These are phyloP conservation scores for Globisporangium acanthophoron DNA, from an alignment of 352 stramenopile species.

Conservation along the genomic window DNA sequence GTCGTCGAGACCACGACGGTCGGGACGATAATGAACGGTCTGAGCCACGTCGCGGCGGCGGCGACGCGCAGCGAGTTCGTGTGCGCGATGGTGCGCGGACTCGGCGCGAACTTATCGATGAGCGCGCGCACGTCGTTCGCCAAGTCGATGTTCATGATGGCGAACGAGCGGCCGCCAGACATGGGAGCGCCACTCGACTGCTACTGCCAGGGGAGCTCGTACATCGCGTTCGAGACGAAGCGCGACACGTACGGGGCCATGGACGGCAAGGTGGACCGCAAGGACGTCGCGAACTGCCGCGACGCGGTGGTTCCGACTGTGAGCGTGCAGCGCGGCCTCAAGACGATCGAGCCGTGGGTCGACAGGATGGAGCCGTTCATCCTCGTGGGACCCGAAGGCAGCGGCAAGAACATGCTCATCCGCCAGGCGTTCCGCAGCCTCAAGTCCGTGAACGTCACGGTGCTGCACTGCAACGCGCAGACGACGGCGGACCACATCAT, in stretches of 20 bases:
- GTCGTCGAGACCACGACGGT: constrained; percentile 93
- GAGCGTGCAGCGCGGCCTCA: constrained; percentile 83
- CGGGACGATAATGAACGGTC: constrained; percentile 90
- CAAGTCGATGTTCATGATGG: constrained; percentile 90
- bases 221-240: constrained; percentile 76
- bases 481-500: constrained; percentile 93
- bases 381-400: constrained; percentile 91
- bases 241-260: constrained; percentile 69
- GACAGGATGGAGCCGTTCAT: constrained; percentile 93
- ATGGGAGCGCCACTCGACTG: constrained; percentile 85
- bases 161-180: constrained; percentile 87
- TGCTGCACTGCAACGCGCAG: constrained; percentile 93
- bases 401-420: constrained; percentile 94
- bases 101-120: constrained; percentile 90
- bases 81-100: constrained; percentile 86
- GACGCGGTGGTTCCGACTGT: constrained; percentile 71
- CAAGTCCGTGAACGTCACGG: constrained; percentile 71
- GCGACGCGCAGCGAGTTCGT: constrained; percentile 86
- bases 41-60: constrained; percentile 81
- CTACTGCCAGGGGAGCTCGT: constrained; percentile 68
- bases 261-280: constrained; percentile 57
- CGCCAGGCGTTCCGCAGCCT: constrained; percentile 83
- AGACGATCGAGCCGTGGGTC: constrained; percentile 89
- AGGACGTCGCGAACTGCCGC: constrained; percentile 29
- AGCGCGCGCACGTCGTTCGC: constrained; percentile 72